Percentiles rank a stretch among this genome's conserved stretches.
phyloP scores from a whole-genome alignment of 345 rosid species.

The Populus ilicifolia region DNA sequence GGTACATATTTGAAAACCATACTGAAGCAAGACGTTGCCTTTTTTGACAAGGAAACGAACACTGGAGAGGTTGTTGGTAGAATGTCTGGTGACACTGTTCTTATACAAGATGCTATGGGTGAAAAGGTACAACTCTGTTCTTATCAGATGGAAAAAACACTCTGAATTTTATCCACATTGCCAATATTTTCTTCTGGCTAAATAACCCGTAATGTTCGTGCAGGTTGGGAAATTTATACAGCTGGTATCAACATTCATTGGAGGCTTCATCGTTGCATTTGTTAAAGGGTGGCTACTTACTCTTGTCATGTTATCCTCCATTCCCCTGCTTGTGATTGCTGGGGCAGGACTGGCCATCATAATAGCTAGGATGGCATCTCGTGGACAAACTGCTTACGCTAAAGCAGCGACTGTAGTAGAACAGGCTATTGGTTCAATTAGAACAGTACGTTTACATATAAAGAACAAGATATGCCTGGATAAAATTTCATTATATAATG shows the following conservation, averaged over 20 bases:
- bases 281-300: constrained; percentile 83
- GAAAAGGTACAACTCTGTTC: constrained; percentile 58
- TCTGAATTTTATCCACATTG: not conserved
- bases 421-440: constrained; percentile 78
- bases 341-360: constrained; percentile 53
- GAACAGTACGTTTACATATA: constrained; percentile 56
- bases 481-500: not conserved
- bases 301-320: constrained; percentile 58
- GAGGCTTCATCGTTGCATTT: constrained; percentile 75
- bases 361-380: constrained; percentile 57
- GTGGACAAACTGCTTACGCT: constrained; percentile 74
- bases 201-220: not conserved
- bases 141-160: not conserved
- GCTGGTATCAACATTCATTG: constrained; percentile 64
- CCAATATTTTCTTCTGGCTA: not conserved
- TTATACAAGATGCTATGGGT: constrained; percentile 95
- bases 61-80: constrained; percentile 91
- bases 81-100: constrained; percentile 95
- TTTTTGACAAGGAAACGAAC: constrained; percentile 76
- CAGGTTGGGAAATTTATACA: constrained; percentile 90
- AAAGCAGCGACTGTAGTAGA: constrained; percentile 80
- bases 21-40: constrained; percentile 73
- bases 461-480: not conserved
- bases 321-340: constrained; percentile 64
- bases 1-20: constrained; percentile 65